Base-by-base conservation (phyloP, 208 protist species). In the Borovskyia barvae region DNA sequence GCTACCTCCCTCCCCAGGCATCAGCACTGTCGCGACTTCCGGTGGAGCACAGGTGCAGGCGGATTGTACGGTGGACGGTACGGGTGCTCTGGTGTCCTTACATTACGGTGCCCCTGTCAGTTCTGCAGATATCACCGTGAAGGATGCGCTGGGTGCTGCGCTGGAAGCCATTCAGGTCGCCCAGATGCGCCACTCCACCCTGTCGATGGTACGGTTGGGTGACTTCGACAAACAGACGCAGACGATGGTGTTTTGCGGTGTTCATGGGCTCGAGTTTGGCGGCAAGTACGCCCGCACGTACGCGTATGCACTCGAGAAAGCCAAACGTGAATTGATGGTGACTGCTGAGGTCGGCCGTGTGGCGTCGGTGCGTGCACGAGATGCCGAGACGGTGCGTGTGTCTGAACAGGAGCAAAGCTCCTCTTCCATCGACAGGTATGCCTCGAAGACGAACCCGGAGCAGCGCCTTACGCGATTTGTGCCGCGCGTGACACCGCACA, bases 261-360 rank as follows among this genome's bases (percentile, higher is more conserved):
- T 85, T 19, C 72, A 91, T 29, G 70, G 64, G 2, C 43, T 73
- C 12, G 78, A 86, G 53, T 88, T 90, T 55, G 88, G 85, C 12
- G 88, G 88, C 29, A 90, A 91, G 76, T 91, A 95, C 66, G 81
- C 80, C 15, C 79, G 88, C 19, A 95, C 88, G 15, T 95, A 91
- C 60, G 51, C 48, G 63, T 95, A 92, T 50, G 88, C 88, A 19
- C 48, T 88, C 17, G 71, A 82, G 29, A 90, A 90, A 56, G 88
- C 85, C 5, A 89, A 91, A 71, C 45, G 72, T 22, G 83, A 85
- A 58, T 68, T 92, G 37, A 54, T 51, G 5, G 80, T 67, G 64
- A 61, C 59, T 26, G 54, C 66, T 24, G 53, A 59, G 4, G 67
- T 69, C 6, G 79, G 83, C 24, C 70, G 66, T 24, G 52, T 47